Base-by-base conservation (phyloP, 768 basidiomycete species). In the Glaciozyma martinii region DNA sequence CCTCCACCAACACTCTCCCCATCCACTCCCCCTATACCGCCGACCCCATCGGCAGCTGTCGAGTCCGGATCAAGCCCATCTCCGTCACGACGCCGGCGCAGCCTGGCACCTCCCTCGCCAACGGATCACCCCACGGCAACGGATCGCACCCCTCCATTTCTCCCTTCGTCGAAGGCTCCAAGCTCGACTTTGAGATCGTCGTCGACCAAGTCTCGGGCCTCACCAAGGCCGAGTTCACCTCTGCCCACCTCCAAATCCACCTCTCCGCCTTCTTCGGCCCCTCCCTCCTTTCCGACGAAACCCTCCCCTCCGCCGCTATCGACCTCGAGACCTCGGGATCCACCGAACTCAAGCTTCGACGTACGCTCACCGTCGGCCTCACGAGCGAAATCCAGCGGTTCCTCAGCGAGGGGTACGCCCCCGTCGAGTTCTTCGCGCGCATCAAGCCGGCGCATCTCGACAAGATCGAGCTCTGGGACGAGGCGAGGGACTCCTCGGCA, bases 31-130 rank as follows among this genome's bases (percentile, higher is more conserved):
- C 88, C 40, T 94, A 93, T 74, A 95, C 92, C 1, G 83, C 90
- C 55, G 94, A 97, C 75, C 93, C 93, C 2, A 91, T 97, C 69
- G 95, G 94, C 2, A 90, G 90, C 32, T 97, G 93, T 78, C 84
- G 90, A 29, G 81, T 95, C 60, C 85, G 87, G 69, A 81, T 95
- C 77, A 89, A 85, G 77, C 82, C 90, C 52, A 82, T 87, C 69
- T 89, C 85, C 67, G 82, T 88, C 46, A 78, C 84, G 32, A 76
- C 83, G 49, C 80, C 86, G 10, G 42, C n/a, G 3, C 76, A 84
- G 50, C 12, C 57, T 1, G 27, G 42, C 10, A 47, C 65, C 84
- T 82, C 76, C 81, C 85, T 74, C 49, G 76, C 79, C 44, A 81
- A 82, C 68, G 80, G 82, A 8, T 40, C 37, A 37, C 37, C 76